A percentile compares a stretch with the other conserved stretches of the same genome.
Conservation (phyloP, 768 basidiomycete genomes). For the Thelephora ganbajun region DNA sequence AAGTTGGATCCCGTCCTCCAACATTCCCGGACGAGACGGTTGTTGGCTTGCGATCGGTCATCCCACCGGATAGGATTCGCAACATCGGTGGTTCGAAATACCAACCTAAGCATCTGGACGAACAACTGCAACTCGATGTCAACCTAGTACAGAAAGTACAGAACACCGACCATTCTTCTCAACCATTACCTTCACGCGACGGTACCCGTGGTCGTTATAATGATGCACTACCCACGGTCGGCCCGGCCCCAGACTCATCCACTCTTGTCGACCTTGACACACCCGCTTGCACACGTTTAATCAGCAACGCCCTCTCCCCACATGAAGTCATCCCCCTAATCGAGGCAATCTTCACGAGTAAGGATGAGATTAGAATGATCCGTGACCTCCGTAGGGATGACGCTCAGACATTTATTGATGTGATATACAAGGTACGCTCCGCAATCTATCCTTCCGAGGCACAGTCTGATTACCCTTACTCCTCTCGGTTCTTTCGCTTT, state of each 20-base stretch:
- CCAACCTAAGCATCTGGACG: slow-evolving; percentile 41
- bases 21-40: slow-evolving; percentile 76
- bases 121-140: slow-evolving; percentile 43
- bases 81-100: slow-evolving; percentile 37
- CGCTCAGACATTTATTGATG: background rate
- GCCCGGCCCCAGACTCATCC: no score
- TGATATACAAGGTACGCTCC: background rate
- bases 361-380: no score
- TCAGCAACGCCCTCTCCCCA: no score
- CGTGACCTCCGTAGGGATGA: background rate
- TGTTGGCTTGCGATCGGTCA: slow-evolving; percentile 60
- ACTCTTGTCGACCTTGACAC: no score
- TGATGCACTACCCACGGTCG: no score
- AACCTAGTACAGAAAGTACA: no score
- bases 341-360: no score
- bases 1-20: slow-evolving; percentile 47
- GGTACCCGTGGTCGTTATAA: no score
- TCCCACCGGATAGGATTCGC: slow-evolving; percentile 41
- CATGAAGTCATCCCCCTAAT: no score
- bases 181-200: no score
- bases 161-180: no score
- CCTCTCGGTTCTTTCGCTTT: background rate
- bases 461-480: background rate
- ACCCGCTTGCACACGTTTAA: no score
- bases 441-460: background rate